phyloP scores from a whole-genome alignment of 2,329 filamentous ascomycete genomes.

The Sphaerulina populicola region DNA sequence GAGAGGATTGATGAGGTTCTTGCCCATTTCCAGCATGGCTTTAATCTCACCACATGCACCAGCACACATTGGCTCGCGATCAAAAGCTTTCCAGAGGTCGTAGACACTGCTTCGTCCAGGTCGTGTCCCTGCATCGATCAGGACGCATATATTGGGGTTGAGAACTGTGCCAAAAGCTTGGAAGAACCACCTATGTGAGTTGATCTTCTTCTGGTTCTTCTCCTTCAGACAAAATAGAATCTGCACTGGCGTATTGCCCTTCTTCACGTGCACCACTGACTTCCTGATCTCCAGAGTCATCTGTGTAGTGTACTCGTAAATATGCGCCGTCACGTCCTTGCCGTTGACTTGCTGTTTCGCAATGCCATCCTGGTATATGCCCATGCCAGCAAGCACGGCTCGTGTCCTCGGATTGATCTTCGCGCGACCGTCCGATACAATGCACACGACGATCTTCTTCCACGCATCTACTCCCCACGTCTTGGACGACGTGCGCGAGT shows the following conservation, averaged over 20 bases:
- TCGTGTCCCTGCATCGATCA: conserved; percentile 91
- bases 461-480: conserved; percentile 98
- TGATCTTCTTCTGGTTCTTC: conserved; percentile 99
- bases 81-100: conserved; percentile 96
- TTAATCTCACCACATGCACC: conserved; percentile 99
- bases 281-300: conserved; percentile 85
- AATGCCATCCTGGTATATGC: conserved; percentile 96
- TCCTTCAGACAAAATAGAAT: conserved; percentile 98
- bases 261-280: conserved; percentile 74
- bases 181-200: conserved; percentile 99
- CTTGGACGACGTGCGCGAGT: conserved; percentile 82
- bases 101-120: conserved; percentile 93
- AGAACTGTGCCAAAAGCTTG: conserved; percentile 87
- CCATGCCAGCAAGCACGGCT: conserved; percentile 82
- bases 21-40: conserved; percentile 84
- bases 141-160: conserved; percentile 91
- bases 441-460: conserved; percentile 99
- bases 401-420: conserved; percentile 93
- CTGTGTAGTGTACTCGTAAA: conserved; percentile 88
- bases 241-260: conserved; percentile 79
- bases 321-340: conserved; percentile 93
- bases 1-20: conserved; percentile 83
- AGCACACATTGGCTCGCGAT: conserved; percentile 93
- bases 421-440: conserved; percentile 91
- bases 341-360: conserved; percentile 96